Evolutionary conservation across 2,329 filamentous ascomycete genomes (phyloP), one percentile per base, ranked within the genome.

Genomic region (Cercospora sojina): DNA sequence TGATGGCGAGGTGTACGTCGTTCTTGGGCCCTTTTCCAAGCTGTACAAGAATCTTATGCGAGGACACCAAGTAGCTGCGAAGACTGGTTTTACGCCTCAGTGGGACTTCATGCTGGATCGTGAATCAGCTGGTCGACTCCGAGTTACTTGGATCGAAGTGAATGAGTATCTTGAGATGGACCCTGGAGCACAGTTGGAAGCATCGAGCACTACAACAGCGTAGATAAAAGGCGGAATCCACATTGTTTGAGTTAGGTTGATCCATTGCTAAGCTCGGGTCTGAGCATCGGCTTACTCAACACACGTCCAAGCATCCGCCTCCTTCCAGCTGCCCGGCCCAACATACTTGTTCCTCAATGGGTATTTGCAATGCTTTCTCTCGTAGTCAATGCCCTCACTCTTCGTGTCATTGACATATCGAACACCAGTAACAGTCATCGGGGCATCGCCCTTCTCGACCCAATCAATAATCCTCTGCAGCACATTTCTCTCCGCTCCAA

Each of bases 331-430:
- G 41, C 67, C 68, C 64, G 65, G 57, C 65, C 74, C 73, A 49
- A 69, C 53, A 64, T 71, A 75, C 29, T 58, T 35, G 59, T 75
- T 75, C 64, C 73, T 68, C 51, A 71, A 51, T 61, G 73, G 73
- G 43, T 70, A 75, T 61, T 70, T 72, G 64, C 84, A 86, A 61
- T 86, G 71, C 3, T 79, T 80, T 38, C 83, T 76, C 70, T 81
- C 81, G 51, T 80, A 80, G 23, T 79, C 71, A 1, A 85, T 77
- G 0, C 78, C 82, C 9, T 77, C 62, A 8, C 58, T 67, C n/a
- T 73, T 72, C 2, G 77, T 77, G 16, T 76, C 75, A 69, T 82
- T 78, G 0, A 77, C 70, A 62, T 80, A 83, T 67, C 80, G 83
- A 2, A 78, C 77, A 3, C 80, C 82, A 13, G 77, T 77, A 35